Evolutionary conservation across 805 yeast species (phyloP).

Genomic region (Wickerhamiella allomyrinae): DNA sequence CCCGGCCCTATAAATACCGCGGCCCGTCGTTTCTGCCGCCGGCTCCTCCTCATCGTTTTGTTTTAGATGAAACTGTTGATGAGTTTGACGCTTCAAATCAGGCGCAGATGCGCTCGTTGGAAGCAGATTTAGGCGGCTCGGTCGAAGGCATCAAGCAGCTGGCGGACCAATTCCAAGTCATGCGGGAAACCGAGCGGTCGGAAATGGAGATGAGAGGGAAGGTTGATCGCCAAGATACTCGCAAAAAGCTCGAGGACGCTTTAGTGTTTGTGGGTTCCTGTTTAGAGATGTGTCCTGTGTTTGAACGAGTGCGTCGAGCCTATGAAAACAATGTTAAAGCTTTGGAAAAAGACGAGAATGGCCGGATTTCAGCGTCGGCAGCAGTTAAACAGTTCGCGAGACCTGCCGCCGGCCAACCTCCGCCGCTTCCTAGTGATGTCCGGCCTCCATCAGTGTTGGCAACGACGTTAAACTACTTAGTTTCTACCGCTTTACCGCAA

Average conservation of each 20-base stretch:
- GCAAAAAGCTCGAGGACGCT: constrained; percentile 78
- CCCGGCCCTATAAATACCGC: background rate
- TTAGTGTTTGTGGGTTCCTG: constrained; percentile 81
- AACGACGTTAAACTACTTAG: constrained; percentile 54
- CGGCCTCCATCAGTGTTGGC: constrained; percentile 73
- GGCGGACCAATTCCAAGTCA: constrained; percentile 51
- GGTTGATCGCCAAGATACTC: constrained; percentile 75
- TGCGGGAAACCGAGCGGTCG: constrained; percentile 61
- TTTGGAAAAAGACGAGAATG: constrained; percentile 57
- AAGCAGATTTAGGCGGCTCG: constrained; percentile 30
- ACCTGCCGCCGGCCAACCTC: constrained; percentile 98
- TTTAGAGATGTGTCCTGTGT: constrained; percentile 86
- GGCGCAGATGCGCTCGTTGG: constrained; percentile 35
- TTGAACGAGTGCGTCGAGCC: constrained; percentile 77
- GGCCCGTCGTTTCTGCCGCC: background rate
- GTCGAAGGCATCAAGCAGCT: constrained; percentile 49
- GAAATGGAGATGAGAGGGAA: constrained; percentile 68
- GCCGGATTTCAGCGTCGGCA: constrained; percentile 38
- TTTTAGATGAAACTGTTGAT: constrained; percentile 6
- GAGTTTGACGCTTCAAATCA: constrained; percentile 72
- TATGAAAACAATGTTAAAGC: constrained; percentile 74
- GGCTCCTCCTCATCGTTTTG: background rate
- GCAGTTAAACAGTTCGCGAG: constrained; percentile 90
- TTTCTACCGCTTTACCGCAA: constrained; percentile 44
- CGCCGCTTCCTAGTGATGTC: constrained; percentile 94